Evolutionary conservation across 805 yeast genomes (phyloP), one percentile per base, ranked within the genome.

Genomic region (Candida railenensis): DNA sequence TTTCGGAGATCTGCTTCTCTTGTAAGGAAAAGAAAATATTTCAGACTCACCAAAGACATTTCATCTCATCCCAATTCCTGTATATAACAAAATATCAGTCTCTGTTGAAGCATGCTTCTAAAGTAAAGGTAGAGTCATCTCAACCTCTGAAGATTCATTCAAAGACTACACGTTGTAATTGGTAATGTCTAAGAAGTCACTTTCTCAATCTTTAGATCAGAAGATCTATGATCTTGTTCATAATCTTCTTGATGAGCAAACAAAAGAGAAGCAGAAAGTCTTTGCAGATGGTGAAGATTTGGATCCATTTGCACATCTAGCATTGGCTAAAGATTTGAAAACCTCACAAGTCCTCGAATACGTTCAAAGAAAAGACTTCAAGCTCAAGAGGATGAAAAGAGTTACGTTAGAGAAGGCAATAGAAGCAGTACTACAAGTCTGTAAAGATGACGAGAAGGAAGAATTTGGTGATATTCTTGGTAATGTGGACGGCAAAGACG

Each of bases 341-440:
- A 58, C 69, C 2, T 52, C 67, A 5, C 87, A 85, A 45, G 75
- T 83, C 2, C 56, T 82, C n/a, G 69, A 74, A 8, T 82, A 74
- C 48, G 81, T 82, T 14, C 89, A 85, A 55, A 62, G 73, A 28
- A 81, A 82, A 42, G 96, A 89, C 51, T 67, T 81, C 34, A 78
- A 84, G 28, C 69, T 90, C 54, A 76, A 79, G 48, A 70, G 97
- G 48, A 81, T 83, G 55, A 91, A 90, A 62, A 81, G 80, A 48
- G 77, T 74, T 7, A 65, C 77, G 8, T 63, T 91, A 45, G 85
- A 82, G 50, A 81, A 82, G 52, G 74, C 87, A 3, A 77, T 89
- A 2, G 87, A 81, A 25, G 74, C 78, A 34, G 83, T 82, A 0
- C 70, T 85, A 58, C 67, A 70, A 37, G 69, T 74, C 25, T 72